These are phyloP conservation scores for Neurospora pannonica DNA, from an alignment of 495 filamentous ascomycete genomes.

Conservation along the genomic window DNA sequence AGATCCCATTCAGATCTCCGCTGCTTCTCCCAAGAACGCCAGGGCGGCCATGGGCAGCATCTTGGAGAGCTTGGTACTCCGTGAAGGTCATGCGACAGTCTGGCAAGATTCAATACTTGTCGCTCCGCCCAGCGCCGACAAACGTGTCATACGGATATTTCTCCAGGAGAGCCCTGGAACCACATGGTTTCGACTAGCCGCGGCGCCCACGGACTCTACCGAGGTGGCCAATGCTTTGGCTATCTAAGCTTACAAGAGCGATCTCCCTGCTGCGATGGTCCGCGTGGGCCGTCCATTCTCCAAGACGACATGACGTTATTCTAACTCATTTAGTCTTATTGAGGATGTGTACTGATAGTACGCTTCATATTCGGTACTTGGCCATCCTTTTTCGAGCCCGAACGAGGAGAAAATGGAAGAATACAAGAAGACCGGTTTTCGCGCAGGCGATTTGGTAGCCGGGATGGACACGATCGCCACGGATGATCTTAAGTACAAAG, in stretches of 20 bases:
- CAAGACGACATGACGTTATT: no score
- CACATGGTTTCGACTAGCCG: constrained; percentile 3
- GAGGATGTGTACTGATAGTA: no score
- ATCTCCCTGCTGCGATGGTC: constrained; percentile 1
- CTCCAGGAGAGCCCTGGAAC: constrained; percentile 1
- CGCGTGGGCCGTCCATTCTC: no score
- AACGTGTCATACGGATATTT: not conserved
- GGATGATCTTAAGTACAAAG: no score
- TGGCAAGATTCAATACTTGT: constrained; percentile 8
- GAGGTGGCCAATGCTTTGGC: not conserved
- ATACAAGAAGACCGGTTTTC: no score
- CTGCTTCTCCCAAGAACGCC: constrained; percentile 2
- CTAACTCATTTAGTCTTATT: no score
- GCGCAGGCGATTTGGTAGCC: no score
- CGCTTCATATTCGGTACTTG: no score
- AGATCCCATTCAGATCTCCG: constrained; percentile 3
- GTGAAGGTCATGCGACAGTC: constrained; percentile 3
- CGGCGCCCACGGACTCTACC: not conserved
- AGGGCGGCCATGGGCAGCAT: not conserved
- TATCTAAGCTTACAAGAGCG: constrained; percentile 4
- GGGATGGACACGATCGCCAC: no score
- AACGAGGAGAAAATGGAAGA: no score
- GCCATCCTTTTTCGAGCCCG: no score
- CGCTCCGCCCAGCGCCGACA: not conserved
- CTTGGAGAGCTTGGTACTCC: not conserved